Percentiles rank a stretch among this genome's conserved stretches.
Conservation (phyloP, 495 filamentous ascomycete genomes). For the Aspergillus incahuasiensis region DNA sequence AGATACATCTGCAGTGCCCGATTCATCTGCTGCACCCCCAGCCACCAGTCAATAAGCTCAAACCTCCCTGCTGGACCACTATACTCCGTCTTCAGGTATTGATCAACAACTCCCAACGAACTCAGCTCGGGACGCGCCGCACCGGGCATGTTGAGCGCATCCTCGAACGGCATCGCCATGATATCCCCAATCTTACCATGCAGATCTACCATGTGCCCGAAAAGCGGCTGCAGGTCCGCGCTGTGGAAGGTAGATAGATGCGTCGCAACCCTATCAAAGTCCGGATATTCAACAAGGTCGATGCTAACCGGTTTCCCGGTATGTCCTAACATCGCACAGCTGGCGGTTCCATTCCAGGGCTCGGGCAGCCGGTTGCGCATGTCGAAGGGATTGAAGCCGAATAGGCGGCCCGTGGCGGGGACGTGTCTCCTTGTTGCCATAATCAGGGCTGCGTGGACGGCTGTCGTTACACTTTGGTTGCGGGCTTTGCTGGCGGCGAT, state of each 20-base stretch:
- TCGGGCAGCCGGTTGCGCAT: constrained; percentile 12
- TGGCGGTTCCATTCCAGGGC: constrained; percentile 1
- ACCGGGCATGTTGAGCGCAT: constrained; percentile 4
- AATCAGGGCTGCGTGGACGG: constrained; percentile 20
- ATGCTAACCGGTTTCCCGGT: constrained; percentile 21
- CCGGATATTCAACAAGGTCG: not conserved
- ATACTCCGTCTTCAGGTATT: constrained; percentile 11
- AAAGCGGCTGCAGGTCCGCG: not conserved
- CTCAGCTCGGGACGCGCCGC: constrained; percentile 20
- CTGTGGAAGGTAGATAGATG: not conserved
- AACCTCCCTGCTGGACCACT: not conserved
- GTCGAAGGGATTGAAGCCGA: constrained; percentile 17
- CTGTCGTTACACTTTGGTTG: constrained; percentile 14
- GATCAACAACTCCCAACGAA: constrained; percentile 20
- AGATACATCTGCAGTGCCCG: constrained; percentile 6
- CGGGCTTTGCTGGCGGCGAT: constrained; percentile 7
- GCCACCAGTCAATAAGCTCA: constrained; percentile 16
- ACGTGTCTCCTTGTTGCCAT: constrained; percentile 7
- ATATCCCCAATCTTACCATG: not conserved
- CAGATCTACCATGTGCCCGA: not conserved
- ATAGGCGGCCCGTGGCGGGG: constrained; percentile 1
- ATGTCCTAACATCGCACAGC: constrained; percentile 12
- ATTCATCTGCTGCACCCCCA: constrained; percentile 19
- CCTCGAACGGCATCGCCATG: constrained; percentile 1
- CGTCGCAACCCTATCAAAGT: constrained; percentile 11